These are phyloP conservation scores for Lactarius pseudohatsudake DNA, from an alignment of 768 basidiomycete genomes.

Conservation along the genomic window DNA sequence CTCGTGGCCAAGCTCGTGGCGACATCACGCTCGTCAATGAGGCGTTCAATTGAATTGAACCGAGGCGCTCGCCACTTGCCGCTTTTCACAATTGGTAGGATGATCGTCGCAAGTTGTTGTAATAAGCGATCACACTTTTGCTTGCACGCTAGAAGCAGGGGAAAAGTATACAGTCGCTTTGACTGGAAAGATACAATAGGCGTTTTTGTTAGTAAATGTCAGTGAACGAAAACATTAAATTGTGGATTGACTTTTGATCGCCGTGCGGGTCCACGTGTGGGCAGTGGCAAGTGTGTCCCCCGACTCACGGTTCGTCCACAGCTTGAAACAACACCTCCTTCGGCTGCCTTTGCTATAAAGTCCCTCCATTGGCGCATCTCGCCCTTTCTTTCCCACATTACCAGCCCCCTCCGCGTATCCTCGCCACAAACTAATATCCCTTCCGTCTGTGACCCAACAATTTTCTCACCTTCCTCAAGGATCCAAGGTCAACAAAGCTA, in stretches of 20 bases:
- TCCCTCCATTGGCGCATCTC: neutral
- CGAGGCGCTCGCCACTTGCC: neutral
- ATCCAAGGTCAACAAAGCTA: neutral
- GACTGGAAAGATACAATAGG: neutral
- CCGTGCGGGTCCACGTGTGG: neutral
- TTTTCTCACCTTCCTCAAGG: neutral
- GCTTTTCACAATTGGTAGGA: neutral
- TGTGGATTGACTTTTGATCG: slow-evolving; percentile 2
- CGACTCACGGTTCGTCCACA: neutral
- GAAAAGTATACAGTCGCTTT: neutral
- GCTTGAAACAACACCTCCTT: neutral
- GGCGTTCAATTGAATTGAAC: slow-evolving; percentile 2
- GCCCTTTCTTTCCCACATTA: neutral
- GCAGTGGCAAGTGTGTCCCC: neutral
- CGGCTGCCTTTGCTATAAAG: slow-evolving; percentile 7
- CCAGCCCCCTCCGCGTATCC: neutral
- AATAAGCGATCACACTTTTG: neutral
- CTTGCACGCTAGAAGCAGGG: neutral
- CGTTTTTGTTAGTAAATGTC: neutral
- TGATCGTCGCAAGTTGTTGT: neutral
- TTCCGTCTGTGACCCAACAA: neutral
- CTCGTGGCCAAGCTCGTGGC: neutral
- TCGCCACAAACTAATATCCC: slow-evolving; percentile 18
- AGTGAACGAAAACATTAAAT: neutral
- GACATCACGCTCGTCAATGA: slow-evolving; percentile 8